These are phyloP conservation scores for Trichosporon sp. DNA, from an alignment of 1,284 basidiomycete species.

Conservation along the genomic window DNA sequence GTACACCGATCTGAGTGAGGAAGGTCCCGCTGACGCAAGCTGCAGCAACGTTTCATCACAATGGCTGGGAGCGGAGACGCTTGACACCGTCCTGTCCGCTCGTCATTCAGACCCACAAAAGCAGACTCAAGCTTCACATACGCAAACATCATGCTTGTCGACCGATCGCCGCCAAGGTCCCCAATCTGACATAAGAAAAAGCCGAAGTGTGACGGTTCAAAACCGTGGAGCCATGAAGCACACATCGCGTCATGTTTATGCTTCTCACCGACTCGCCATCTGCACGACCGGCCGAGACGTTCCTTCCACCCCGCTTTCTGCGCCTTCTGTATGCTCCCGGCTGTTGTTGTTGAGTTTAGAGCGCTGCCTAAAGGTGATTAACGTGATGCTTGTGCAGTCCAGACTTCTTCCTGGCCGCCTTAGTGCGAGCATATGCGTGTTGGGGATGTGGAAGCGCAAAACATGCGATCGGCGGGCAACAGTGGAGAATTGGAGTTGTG, in stretches of 20 bases:
- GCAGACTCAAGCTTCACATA: neutral
- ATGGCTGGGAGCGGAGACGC: neutral
- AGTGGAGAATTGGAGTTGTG: neutral
- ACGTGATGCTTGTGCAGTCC: neutral
- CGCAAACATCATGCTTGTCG: neutral
- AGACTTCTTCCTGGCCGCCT: neutral
- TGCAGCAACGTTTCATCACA: neutral
- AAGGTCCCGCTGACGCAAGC: no score
- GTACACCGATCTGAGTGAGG: no score
- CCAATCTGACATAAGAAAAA: neutral
- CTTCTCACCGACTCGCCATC: neutral
- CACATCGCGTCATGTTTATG: slow-evolving; percentile 11
- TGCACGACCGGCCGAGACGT: neutral
- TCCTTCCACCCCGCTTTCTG: neutral
- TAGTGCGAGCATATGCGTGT: no score
- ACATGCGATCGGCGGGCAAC: neutral
- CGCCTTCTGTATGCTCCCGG: no score
- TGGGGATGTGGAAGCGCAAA: neutral
- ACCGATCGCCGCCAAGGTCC: neutral
- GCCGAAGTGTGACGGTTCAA: neutral
- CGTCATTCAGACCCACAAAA: neutral
- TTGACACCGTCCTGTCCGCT: no score
- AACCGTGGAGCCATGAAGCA: neutral
- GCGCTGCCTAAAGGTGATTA: neutral
- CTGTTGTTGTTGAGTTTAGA: no score